These are phyloP conservation scores for Cladorrhinum samala DNA, from an alignment of 495 filamentous ascomycete species.

Conservation along the genomic window DNA sequence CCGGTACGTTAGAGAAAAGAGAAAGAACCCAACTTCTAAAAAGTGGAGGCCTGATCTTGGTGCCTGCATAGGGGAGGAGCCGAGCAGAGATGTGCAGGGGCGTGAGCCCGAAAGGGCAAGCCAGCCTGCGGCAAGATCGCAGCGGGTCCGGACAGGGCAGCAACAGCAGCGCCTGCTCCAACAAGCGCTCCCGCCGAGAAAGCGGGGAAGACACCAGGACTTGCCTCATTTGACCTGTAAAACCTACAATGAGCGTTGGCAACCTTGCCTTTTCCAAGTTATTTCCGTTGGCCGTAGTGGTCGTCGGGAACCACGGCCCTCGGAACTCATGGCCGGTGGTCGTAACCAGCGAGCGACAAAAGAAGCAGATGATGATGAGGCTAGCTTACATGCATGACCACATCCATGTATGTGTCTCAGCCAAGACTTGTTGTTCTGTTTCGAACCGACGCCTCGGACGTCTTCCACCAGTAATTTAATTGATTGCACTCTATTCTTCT, in stretches of 20 bases:
- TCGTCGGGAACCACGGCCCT: too few species aligned
- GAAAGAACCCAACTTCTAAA: too few species aligned
- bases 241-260: too few species aligned
- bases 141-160: not conserved
- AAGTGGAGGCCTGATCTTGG: not conserved
- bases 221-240: not conserved
- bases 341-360: too few species aligned
- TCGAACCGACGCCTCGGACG: slow-evolving; percentile 2
- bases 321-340: too few species aligned
- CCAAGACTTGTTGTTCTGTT: not conserved
- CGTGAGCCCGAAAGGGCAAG: too few species aligned
- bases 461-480: not conserved
- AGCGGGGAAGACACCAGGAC: not conserved
- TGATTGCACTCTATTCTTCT: not conserved
- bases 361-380: too few species aligned
- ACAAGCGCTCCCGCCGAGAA: not conserved
- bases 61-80: too few species aligned
- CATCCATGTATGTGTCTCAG: too few species aligned
- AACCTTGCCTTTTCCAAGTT: not conserved
- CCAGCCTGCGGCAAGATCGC: not conserved
- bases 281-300: too few species aligned
- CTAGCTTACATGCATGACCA: too few species aligned
- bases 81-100: too few species aligned
- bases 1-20: not conserved
- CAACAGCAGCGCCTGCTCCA: not conserved